These are phyloP conservation scores for Amanita polypyramis DNA, from an alignment of 768 basidiomycete genomes.

Conservation along the genomic window DNA sequence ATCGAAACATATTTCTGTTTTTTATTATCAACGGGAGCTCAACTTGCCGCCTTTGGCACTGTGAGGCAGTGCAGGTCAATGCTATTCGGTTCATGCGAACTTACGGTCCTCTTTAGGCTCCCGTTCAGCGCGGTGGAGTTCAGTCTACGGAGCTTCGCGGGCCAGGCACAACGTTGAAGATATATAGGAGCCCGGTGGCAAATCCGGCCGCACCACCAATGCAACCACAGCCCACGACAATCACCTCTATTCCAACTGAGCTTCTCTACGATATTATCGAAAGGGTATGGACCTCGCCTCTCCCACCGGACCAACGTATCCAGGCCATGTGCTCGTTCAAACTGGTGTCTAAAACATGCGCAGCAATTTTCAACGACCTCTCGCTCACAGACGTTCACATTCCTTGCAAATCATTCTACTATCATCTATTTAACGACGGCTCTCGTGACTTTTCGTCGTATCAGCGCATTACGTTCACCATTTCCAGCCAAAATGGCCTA, in stretches of 20 bases:
- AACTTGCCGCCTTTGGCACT: too few species aligned
- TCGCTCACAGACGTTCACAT: slow-evolving; percentile 1
- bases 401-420: slow-evolving; percentile 6
- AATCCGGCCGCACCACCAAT: background rate
- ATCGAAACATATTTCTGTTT: too few species aligned
- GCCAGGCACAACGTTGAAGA: background rate
- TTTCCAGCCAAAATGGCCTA: background rate
- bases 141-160: background rate
- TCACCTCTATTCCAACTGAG: background rate
- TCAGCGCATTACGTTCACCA: slow-evolving; percentile 3
- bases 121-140: background rate
- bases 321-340: background rate
- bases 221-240: background rate
- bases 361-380: background rate
- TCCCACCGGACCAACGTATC: background rate
- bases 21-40: too few species aligned
- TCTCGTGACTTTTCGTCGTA: background rate
- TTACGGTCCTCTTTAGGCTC: background rate
- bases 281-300: background rate
- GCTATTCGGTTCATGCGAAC: background rate
- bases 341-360: background rate
- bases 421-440: background rate
- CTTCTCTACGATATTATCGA: slow-evolving; percentile 4
- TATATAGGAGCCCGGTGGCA: background rate
- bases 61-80: background rate